phyloP scores from a whole-genome alignment of 2,329 filamentous ascomycete species.

The Paramyrothecium roridum region DNA sequence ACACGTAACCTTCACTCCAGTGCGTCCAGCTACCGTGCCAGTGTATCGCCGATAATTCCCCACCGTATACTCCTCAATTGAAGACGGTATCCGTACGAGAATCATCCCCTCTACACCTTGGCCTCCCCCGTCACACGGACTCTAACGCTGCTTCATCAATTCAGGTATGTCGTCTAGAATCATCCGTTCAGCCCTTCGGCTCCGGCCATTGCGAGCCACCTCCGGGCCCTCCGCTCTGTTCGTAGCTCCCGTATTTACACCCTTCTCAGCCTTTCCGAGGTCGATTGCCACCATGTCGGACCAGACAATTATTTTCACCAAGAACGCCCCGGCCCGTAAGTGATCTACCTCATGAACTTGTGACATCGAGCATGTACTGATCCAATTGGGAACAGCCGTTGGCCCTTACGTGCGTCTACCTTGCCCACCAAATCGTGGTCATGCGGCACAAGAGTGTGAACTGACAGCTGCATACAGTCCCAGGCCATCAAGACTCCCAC shows the following conservation, averaged over 20 bases:
- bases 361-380: not conserved
- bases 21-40: not conserved
- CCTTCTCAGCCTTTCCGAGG: slow-evolving; percentile 20
- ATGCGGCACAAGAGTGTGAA: not conserved
- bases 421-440: too few relatives aligned
- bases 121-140: not conserved
- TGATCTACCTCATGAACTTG: slow-evolving; percentile 9
- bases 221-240: slow-evolving; percentile 9
- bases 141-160: not conserved
- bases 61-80: not conserved
- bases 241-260: slow-evolving; percentile 24
- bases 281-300: slow-evolving; percentile 41
- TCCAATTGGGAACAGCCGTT: slow-evolving; percentile 39
- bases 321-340: slow-evolving; percentile 58
- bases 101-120: not conserved
- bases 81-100: not conserved
- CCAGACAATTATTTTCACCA: slow-evolving; percentile 51
- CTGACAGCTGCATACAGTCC: slow-evolving; percentile 38
- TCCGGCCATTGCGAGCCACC: slow-evolving; percentile 9
- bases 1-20: not conserved
- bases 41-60: not conserved
- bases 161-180: slow-evolving; percentile 17
- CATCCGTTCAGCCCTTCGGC: slow-evolving; percentile 17
- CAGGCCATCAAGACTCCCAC: slow-evolving; percentile 64
- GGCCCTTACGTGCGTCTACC: slow-evolving; percentile 57